These are phyloP conservation scores for Rhytidhysteron rufulum DNA, from an alignment of 2,329 filamentous ascomycete genomes.

Conservation along the genomic window DNA sequence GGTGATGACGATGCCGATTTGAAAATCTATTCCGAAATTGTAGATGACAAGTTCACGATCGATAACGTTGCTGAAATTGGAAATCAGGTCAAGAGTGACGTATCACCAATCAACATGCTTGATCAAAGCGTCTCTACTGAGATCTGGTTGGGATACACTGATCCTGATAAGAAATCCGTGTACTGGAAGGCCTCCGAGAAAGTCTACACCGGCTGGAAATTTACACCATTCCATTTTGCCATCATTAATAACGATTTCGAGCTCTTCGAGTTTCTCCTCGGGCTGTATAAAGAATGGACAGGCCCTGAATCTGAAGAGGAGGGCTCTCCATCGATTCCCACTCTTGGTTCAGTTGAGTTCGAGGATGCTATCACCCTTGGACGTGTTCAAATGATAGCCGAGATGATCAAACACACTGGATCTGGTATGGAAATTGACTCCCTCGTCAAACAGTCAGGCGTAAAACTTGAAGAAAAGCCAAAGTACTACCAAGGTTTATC, in stretches of 20 bases:
- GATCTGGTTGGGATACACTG: slow-evolving; percentile 7
- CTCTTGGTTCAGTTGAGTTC: slow-evolving; percentile 23
- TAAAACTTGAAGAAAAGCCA: slow-evolving; percentile 61
- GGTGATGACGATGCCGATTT: slow-evolving; percentile 23
- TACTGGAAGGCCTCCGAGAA: not conserved
- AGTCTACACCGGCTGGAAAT: slow-evolving; percentile 4
- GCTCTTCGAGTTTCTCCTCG: slow-evolving; percentile 57
- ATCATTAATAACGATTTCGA: slow-evolving; percentile 49
- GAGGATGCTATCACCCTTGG: slow-evolving; percentile 42
- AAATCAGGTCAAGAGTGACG: slow-evolving; percentile 63
- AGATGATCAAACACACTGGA: slow-evolving; percentile 64
- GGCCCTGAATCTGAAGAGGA: slow-evolving; percentile 6
- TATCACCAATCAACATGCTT: slow-evolving; percentile 55
- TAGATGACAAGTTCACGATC: slow-evolving; percentile 68
- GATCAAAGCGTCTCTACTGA: slow-evolving; percentile 22
- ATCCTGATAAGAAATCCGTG: slow-evolving; percentile 1
- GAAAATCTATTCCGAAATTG: slow-evolving; percentile 47
- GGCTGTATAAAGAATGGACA: slow-evolving; percentile 48
- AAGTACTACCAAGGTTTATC: slow-evolving; percentile 73
- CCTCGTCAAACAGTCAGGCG: slow-evolving; percentile 62
- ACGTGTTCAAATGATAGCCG: slow-evolving; percentile 55
- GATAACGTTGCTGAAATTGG: slow-evolving; percentile 70
- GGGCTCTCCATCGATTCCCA: slow-evolving; percentile 6
- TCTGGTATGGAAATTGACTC: slow-evolving; percentile 66
- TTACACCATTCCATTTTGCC: slow-evolving; percentile 28